Base-by-base conservation (phyloP, 371 early-diverging fungal species). In the Circinella minor region DNA sequence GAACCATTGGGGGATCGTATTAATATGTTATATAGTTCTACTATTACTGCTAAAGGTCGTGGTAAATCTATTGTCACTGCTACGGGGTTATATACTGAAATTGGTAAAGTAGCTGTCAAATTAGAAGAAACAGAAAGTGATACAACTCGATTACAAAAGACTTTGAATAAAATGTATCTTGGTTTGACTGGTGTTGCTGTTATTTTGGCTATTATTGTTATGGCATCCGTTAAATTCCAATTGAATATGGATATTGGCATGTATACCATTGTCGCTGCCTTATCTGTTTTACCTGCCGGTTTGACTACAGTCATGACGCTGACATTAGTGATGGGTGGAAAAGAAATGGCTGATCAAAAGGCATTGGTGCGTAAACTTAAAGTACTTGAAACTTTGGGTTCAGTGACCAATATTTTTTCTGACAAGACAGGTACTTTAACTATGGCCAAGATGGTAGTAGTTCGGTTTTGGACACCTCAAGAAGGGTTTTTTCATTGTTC, bases 351-450 rank as follows among this genome's bases (percentile, higher is more conserved):
- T 38, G 85, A 88, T 57, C 85, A 88, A 61, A 90, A 94, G 65
- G 97, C 80, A n/a, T 68, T 98, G 17, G 96, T 98, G 2, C 90
- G 96, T 67, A 94, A 95, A 70, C 81, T 98, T n/a, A 91, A 91
- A 10, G 91, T 94, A 11, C 86, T 99, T 0, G 98, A 98, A 83
- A 90, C 92, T 10, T 80, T 98, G 11, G 98, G 98, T 36, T 90
- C 94, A 2, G 95, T 98, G 7, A 94, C 95, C 48, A 92, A 93
- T 70, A 91, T 99, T 66, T 97, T 96, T 77, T 95, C 96, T 0
- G 97, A 97, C 75, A 98, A 99, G 86, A 97, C 97, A 0, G 98
- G 98, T 55, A 98, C 98, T 0, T 78, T 98, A 36, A 96, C 97
- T 3, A 93, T 95, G 82, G 96, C 96, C 69, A 95, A 95, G 81